Evolutionary conservation across 768 basidiomycete genomes (phyloP), one percentile per base, ranked within the genome.

Genomic region (Mycena chlorophos): DNA sequence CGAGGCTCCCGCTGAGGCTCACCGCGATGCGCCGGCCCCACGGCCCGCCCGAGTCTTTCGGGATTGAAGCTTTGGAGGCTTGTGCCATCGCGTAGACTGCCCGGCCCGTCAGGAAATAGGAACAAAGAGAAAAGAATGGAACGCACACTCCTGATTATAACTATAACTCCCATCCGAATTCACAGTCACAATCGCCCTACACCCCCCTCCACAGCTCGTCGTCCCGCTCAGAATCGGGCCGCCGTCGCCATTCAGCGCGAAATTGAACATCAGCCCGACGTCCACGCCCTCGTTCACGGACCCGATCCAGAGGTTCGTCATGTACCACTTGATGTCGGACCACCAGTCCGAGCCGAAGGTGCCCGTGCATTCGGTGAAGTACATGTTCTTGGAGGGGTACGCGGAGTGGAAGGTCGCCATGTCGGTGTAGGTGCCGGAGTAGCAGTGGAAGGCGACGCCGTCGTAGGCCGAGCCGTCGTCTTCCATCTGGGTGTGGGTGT

Each of bases 281-380:
- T 69, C 71, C 4, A 76, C 63, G 59, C 73, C 73, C 60, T 75
- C 70, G 54, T 71, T 62, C 20, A 78, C 58, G 5, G 73, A 50
- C 22, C 80, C 76, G 37, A 54, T 47, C 42, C 42, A 54, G 27
- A 54, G 52, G 63, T 85, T 85, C 52, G 84, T 77, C 77, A 86
- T 81, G 58, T 86, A 83, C 86, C 86, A 87, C 84, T 89, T 90
- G 69, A 89, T 83, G 60, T 89, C 86, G 50, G 71, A 73, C 88
- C 88, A 90, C 87, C 87, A 91, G 64, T 90, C 86, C 6, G 80
- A 79, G 10, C 86, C 60, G 46, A 48, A 20, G 1, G 56, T 61
- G 19, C 60, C 60, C 13, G 23, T 52, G 34, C 56, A 61, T n/a
- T 61, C 56, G 0, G 60, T 57, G 17, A 55, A 61, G 46, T 57